phyloP scores from a whole-genome alignment of 495 filamentous ascomycete species.

The Podospora comata region DNA sequence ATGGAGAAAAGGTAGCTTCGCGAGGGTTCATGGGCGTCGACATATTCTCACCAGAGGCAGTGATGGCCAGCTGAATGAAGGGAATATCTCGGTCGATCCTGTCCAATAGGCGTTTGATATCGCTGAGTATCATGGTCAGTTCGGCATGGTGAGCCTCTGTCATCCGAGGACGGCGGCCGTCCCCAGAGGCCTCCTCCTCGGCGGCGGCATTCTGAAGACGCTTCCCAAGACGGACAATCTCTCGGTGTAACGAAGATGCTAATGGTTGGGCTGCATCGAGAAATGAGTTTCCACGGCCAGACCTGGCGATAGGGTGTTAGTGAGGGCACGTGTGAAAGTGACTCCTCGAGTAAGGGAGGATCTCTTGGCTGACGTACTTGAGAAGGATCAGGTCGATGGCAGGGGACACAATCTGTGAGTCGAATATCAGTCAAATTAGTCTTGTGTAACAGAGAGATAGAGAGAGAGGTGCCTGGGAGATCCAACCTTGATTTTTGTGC shows the following conservation, averaged over 20 bases:
- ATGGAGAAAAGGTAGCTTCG: slow-evolving; percentile 71
- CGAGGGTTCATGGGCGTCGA: slow-evolving; percentile 67
- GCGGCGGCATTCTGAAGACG: slow-evolving; percentile 65
- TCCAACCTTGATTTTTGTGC: slow-evolving; percentile 79
- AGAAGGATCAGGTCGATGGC: slow-evolving; percentile 93
- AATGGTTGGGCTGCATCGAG: slow-evolving; percentile 84
- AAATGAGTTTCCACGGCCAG: slow-evolving; percentile 90
- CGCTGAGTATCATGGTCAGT: slow-evolving; percentile 65
- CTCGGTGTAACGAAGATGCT: slow-evolving; percentile 80
- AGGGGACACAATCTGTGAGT: slow-evolving; percentile 73
- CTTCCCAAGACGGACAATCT: slow-evolving; percentile 81
- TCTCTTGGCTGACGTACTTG: slow-evolving; percentile 51
- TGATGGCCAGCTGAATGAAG: slow-evolving; percentile 90
- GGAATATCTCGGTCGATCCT: slow-evolving; percentile 93
- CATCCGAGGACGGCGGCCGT: slow-evolving; percentile 46
- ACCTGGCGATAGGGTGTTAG: slow-evolving; percentile 44
- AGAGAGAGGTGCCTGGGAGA: neutral
- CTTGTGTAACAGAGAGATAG: neutral
- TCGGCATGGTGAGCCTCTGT: slow-evolving; percentile 49
- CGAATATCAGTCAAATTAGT: neutral
- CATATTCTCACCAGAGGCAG: slow-evolving; percentile 85
- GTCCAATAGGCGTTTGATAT: slow-evolving; percentile 70
- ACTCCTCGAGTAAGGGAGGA: neutral
- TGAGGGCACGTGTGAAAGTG: slow-evolving; percentile 2
- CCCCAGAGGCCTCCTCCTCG: slow-evolving; percentile 56